Conservation (phyloP, 495 filamentous ascomycete species). For the Aspergillus campestris region DNA sequence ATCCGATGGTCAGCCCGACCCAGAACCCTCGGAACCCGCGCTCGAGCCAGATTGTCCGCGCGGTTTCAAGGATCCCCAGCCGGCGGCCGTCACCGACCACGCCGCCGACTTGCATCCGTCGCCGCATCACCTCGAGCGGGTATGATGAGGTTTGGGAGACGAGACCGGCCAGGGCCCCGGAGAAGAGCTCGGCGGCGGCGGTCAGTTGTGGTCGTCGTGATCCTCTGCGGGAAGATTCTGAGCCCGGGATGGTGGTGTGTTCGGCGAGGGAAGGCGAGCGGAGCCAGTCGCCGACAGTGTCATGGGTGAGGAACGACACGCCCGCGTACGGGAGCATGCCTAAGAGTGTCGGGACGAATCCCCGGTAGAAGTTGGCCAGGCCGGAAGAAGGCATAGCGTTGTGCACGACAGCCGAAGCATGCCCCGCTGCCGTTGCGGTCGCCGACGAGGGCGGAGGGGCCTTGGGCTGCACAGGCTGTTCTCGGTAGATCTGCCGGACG, state of each 20-base stretch:
- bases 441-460: slow-evolving; percentile 5
- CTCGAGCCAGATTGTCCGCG: slow-evolving; percentile 61
- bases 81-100: slow-evolving; percentile 83
- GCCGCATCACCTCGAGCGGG: slow-evolving; percentile 82
- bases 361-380: slow-evolving; percentile 86
- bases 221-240: slow-evolving; percentile 19
- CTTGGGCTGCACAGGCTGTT: slow-evolving; percentile 40
- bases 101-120: slow-evolving; percentile 93
- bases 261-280: slow-evolving; percentile 53
- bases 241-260: slow-evolving; percentile 55
- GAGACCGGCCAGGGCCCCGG: slow-evolving; percentile 77
- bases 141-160: slow-evolving; percentile 88
- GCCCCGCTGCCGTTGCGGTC: slow-evolving; percentile 23
- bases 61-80: slow-evolving; percentile 71
- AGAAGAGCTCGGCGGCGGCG: slow-evolving; percentile 66
- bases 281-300: slow-evolving; percentile 73
- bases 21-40: slow-evolving; percentile 77
- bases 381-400: slow-evolving; percentile 53
- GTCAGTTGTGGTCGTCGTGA: slow-evolving; percentile 43
- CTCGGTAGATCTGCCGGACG: slow-evolving; percentile 75
- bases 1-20: slow-evolving; percentile 89
- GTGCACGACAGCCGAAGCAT: slow-evolving; percentile 28
- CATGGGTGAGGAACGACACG: slow-evolving; percentile 94
- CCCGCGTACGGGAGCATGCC: slow-evolving; percentile 97
- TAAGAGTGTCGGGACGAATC: slow-evolving; percentile 78